Evolutionary conservation across 345 rosid species (phyloP), one percentile per base, ranked within the genome.

Genomic region (Combretum micranthum): DNA sequence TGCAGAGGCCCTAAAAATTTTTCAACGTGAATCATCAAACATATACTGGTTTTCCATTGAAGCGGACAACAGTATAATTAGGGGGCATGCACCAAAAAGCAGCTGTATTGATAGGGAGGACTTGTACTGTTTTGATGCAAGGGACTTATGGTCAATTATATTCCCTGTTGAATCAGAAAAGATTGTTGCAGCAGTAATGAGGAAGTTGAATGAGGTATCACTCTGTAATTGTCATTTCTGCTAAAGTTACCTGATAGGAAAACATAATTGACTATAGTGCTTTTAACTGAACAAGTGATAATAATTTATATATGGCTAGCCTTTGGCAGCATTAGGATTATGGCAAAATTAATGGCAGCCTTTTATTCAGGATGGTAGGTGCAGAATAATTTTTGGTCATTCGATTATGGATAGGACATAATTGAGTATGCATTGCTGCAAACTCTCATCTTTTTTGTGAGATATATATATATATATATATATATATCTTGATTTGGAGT

Each of bases 21-120:
- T 94, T 68, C 78, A 73, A 54, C 73, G 23, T 42, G 96, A 90
- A 68, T 67, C 83, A 55, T 74, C 86, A 56, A 94, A 94, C 64
- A 67, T 87, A 53, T 94, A 85, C 69, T 94, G 96, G 96, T 94
- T 87, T 66, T 80, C 96, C 42, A 84, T 90, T 67, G 90, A 81
- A 55, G 84, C 74, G 32, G 83, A 77, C 48, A 68, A 70, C 39
- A 84, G 88, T 57, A 74, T 85, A 56, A 82, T 94, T 63, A 83
- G 77, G 77, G 99, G 99, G 49, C 81, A 81, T 73, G 90, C 61
- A 44, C 69, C 86, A 72, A 82, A 85, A 77, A 64, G 80, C 66
- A 79, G 75, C 44, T 80, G 87, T 58, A 23, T 64, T 67, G 79
- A 76, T 59, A 75, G 81, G 66, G 77, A 50, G 20, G 92, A 82